A percentile compares a stretch with the other conserved stretches of the same genome.
Evolutionary conservation across 257 asterid species (phyloP).

Genomic region (Ligustrum vulgare): DNA sequence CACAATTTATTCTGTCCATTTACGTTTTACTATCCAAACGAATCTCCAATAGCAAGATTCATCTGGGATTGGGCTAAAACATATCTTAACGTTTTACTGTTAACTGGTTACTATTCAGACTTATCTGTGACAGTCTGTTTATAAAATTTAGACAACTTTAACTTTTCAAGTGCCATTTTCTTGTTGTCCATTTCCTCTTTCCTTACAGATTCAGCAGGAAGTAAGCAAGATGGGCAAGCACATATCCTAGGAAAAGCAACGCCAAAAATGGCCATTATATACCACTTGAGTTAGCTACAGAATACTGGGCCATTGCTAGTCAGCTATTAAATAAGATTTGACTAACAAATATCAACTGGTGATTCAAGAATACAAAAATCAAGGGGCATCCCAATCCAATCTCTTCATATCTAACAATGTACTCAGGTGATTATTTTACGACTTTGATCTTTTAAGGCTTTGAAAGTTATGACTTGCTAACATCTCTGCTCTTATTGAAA

Average conservation of each 20-base stretch:
- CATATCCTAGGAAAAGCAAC: slow-evolving; percentile 46
- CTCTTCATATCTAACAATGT: not conserved
- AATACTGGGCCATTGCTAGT: not conserved
- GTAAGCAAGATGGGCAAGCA: slow-evolving; percentile 65
- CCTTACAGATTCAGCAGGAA: slow-evolving; percentile 45
- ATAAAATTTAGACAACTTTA: too few species aligned
- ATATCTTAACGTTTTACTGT: too few species aligned
- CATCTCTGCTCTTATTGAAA: not conserved
- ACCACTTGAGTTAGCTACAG: slow-evolving; percentile 6
- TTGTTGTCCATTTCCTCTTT: slow-evolving; percentile 35
- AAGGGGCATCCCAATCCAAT: not conserved
- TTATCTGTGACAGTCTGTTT: too few species aligned
- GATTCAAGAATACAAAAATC: not conserved
- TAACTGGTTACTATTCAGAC: too few species aligned
- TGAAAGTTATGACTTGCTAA: not conserved
- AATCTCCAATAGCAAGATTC: too few species aligned
- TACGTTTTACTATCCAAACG: too few species aligned
- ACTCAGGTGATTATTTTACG: not conserved
- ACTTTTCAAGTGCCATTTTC: slow-evolving; percentile 44
- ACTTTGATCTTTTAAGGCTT: too few species aligned
- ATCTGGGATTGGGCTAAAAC: too few species aligned
- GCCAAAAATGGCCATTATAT: not conserved
- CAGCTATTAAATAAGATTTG: too few species aligned
- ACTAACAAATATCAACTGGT: not conserved
- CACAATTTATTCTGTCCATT: too few species aligned